phyloP scores from a whole-genome alignment of 352 stramenopile genomes.

The Hyaloperonospora arabidopsidis region DNA sequence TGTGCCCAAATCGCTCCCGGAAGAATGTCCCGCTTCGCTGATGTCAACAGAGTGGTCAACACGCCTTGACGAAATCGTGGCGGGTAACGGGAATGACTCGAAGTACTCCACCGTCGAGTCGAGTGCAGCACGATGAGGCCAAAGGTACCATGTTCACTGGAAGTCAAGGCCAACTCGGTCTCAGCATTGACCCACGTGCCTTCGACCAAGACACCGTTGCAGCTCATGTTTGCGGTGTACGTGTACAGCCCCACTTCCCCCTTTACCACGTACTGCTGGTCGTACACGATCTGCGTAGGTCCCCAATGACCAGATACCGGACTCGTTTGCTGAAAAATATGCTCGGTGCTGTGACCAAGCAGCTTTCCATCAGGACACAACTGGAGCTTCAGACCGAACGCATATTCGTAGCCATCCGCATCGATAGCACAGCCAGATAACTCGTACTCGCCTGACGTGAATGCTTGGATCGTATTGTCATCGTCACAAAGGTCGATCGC shows the following conservation, averaged over 20 bases:
- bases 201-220: slow-evolving; percentile 34
- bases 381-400: slow-evolving; percentile 44
- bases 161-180: slow-evolving; percentile 15
- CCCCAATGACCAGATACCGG: slow-evolving; percentile 38
- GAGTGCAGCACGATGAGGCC: slow-evolving; percentile 39
- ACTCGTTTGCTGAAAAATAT: slow-evolving; percentile 47
- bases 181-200: slow-evolving; percentile 49
- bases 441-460: slow-evolving; percentile 49
- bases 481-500: slow-evolving; percentile 12
- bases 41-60: slow-evolving; percentile 40
- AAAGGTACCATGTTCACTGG: slow-evolving; percentile 52
- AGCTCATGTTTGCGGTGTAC: slow-evolving; percentile 35
- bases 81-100: slow-evolving; percentile 42
- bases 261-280: slow-evolving; percentile 57
- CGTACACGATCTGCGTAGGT: slow-evolving; percentile 28
- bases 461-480: slow-evolving; percentile 27
- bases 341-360: slow-evolving; percentile 37
- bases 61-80: slow-evolving; percentile 31
- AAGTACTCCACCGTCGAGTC: slow-evolving; percentile 36
- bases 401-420: slow-evolving; percentile 66
- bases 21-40: slow-evolving; percentile 31
- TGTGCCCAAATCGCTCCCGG: slow-evolving; percentile 42
- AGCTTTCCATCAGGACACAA: slow-evolving; percentile 33
- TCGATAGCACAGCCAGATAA: slow-evolving; percentile 58
- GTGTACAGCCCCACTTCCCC: slow-evolving; percentile 47